phyloP scores from a whole-genome alignment of 2,329 filamentous ascomycete species.

The Colletotrichum liriopes region DNA sequence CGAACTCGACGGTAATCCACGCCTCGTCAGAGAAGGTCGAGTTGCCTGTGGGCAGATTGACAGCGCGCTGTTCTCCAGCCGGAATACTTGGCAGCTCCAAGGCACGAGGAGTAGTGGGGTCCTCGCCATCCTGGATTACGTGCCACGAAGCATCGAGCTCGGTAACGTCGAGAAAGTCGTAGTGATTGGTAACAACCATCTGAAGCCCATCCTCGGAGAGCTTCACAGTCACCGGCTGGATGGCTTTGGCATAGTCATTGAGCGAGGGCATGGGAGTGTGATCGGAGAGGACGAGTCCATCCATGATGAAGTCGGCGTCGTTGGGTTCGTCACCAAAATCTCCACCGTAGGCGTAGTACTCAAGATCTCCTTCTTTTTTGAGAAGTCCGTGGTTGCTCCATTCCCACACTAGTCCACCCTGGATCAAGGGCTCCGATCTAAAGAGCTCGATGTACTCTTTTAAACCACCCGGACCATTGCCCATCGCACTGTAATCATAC shows the following conservation, averaged over 20 bases:
- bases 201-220: slow-evolving; percentile 54
- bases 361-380: slow-evolving; percentile 57
- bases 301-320: slow-evolving; percentile 72
- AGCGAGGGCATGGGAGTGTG: slow-evolving; percentile 68
- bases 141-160: slow-evolving; percentile 63
- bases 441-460: slow-evolving; percentile 80
- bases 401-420: slow-evolving; percentile 78
- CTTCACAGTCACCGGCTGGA: slow-evolving; percentile 70
- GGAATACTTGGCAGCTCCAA: slow-evolving; percentile 5
- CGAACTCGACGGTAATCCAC: slow-evolving; percentile 42
- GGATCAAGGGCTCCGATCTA: slow-evolving; percentile 63
- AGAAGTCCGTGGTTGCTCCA: slow-evolving; percentile 72
- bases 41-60: slow-evolving; percentile 8
- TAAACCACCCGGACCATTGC: slow-evolving; percentile 78
- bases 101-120: not conserved
- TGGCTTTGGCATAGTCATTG: slow-evolving; percentile 70
- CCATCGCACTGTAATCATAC: slow-evolving; percentile 68
- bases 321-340: slow-evolving; percentile 75
- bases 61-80: slow-evolving; percentile 10
- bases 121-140: slow-evolving; percentile 45
- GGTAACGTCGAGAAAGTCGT: slow-evolving; percentile 68
- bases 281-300: slow-evolving; percentile 65
- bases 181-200: slow-evolving; percentile 65
- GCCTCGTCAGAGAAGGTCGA: slow-evolving; percentile 11
- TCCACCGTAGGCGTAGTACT: slow-evolving; percentile 72